Base-by-base conservation (phyloP, 2,329 filamentous ascomycete species). In the Ophiostoma fasciatum region DNA sequence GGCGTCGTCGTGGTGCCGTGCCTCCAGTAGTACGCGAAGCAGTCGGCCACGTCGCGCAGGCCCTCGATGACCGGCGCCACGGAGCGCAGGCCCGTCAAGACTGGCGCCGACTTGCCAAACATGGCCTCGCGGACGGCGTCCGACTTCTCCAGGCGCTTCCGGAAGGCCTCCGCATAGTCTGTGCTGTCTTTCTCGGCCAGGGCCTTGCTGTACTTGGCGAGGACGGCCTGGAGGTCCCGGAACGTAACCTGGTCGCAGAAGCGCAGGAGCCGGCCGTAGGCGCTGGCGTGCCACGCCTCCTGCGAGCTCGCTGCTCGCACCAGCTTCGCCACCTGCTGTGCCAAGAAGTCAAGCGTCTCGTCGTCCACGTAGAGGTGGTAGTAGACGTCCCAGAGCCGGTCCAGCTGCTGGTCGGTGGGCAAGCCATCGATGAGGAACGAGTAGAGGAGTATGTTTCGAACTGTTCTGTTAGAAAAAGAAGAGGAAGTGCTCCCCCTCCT, bases 381-480 rank as follows among this genome's bases (percentile, higher is more conserved):
- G 51, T 70, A 77, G 25, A 69, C 51, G 38, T 67, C 60, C 69
- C 69, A 75, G 4, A 66, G 50, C 7, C 45, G 35, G 2, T 57
- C 49, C 11, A 36, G 9, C 1, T 41, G 34, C 11, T 46, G 40
- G 19, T 36, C 28, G 17, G 32, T 25, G 5, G 14, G 20, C 12
- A 49, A 39, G 20, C 55, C 46, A n/a, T 68, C 65, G 7, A 66
- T 33, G 27, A 75, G 49, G 3, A 74, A 49, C 1, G 63, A 64
- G 22, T 72, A 53, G 0, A 74, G 50, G 3, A 75, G 42, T 21
- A 66, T 48, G 46, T 77, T 75, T 3, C 72, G 62, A 20, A 68
- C 71, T 71, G 28, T 10, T 38, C 36, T 20, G 13, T 12, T 11
- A 17, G 10, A 25, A 8, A 21, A 20, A 4, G 13, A 6, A 20